phyloP scores from a whole-genome alignment of 805 yeast genomes.

The Candida ponderosae region DNA sequence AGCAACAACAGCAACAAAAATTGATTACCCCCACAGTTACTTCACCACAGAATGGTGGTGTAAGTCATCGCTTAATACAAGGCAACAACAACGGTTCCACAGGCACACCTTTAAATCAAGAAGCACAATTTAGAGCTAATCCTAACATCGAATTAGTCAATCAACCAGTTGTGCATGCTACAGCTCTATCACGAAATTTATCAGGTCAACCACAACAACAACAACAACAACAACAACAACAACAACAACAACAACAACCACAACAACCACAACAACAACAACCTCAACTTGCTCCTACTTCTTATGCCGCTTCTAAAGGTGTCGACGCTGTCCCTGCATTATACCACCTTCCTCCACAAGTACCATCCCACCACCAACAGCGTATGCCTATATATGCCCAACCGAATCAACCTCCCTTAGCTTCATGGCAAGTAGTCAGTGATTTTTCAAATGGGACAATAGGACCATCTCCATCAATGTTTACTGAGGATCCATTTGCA shows the following conservation, averaged over 20 bases:
- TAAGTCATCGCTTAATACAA: too few relatives aligned
- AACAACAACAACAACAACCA: background rate
- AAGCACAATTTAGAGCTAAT: too few relatives aligned
- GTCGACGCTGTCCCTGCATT: background rate
- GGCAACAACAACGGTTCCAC: too few relatives aligned
- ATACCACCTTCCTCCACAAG: background rate
- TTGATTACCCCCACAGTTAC: background rate
- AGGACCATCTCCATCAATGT: background rate
- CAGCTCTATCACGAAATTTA: background rate
- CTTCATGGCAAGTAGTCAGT: background rate
- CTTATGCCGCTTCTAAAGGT: too few relatives aligned
- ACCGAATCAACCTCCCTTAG: too few relatives aligned
- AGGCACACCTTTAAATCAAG: too few relatives aligned
- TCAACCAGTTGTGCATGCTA: background rate
- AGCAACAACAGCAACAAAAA: constrained; percentile 1
- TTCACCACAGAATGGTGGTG: too few relatives aligned
- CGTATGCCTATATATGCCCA: background rate
- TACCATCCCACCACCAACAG: background rate
- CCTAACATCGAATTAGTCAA: too few relatives aligned
- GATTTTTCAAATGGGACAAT: background rate
- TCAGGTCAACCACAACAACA: background rate
- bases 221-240: background rate
- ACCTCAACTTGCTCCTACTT: background rate
- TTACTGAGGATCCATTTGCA: background rate
- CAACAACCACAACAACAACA: background rate